A percentile compares a stretch with the other conserved stretches of the same genome.
Conservation (phyloP, 2,329 filamentous ascomycete species). For the Neofusicoccum kwambonambiense region DNA sequence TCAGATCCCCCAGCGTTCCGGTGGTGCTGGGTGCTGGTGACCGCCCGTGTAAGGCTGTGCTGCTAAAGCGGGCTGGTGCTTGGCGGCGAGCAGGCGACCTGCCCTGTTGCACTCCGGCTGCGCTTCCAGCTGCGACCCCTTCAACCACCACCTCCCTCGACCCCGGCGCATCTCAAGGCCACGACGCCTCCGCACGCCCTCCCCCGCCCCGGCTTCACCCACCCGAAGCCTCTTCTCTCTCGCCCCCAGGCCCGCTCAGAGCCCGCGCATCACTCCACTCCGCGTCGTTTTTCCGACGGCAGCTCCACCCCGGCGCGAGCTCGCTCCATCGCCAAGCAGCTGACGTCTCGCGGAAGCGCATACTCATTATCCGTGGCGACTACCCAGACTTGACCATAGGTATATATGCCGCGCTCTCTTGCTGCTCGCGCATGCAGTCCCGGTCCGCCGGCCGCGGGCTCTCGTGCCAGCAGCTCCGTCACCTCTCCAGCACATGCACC, state of each 20-base stretch:
- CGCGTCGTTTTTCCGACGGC: conserved; percentile 16
- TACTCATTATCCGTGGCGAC: conserved; percentile 38
- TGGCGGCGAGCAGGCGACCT: not conserved
- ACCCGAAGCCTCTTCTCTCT: conserved; percentile 7
- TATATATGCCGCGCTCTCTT: conserved; percentile 33
- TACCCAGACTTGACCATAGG: conserved; percentile 40
- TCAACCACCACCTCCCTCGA: conserved; percentile 12
- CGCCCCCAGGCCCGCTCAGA: not conserved
- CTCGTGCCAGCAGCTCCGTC: conserved; percentile 7
- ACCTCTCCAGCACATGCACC: conserved; percentile 7
- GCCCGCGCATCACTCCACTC: conserved; percentile 8
- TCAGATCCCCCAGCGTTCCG: conserved; percentile 15
- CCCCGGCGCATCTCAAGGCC: conserved; percentile 17
- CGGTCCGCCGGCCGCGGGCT: conserved; percentile 20
- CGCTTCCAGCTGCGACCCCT: conserved; percentile 19
- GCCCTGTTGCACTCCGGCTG: conserved; percentile 10
- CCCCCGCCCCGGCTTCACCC: conserved; percentile 15
- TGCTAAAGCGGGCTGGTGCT: conserved; percentile 4
- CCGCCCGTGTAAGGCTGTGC: conserved; percentile 16
- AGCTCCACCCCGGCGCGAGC: conserved; percentile 28
- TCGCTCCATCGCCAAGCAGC: conserved; percentile 28
- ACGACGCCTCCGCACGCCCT: conserved; percentile 15
- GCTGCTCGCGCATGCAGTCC: conserved; percentile 23
- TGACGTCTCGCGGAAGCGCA: conserved; percentile 42
- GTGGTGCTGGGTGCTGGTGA: conserved; percentile 10